Evolutionary conservation across 140 eudicot species (phyloP), one percentile per base, ranked within the genome.

Genomic region (Ambrosia hybrid): DNA sequence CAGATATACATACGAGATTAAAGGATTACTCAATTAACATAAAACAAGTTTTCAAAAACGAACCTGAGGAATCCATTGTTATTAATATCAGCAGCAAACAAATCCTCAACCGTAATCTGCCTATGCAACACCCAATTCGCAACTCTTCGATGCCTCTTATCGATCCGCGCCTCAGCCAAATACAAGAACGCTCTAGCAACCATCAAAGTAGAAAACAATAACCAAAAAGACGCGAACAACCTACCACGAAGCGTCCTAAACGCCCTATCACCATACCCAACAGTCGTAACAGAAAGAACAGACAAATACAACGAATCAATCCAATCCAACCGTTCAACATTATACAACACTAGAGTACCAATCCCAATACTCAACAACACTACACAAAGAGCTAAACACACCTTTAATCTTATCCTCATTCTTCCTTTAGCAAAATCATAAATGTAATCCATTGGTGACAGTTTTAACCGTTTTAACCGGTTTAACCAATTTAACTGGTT

Each of bases 251-350:
- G 62, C 10, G 96, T 82, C 72, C 59, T 73, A 34, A 91, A 91
- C 0, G 96, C 97, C 61, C 78, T 73, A 68, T 91, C 97, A 17
- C 97, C 96, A 72, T 88, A 91, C 1, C 97, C 97, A 65, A 91
- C 97, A 0, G 97, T 88, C 3, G 96, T 91, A 7, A 91, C 97
- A 0, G 97, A 91, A 48, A 86, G 70, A 4, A 83, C 97, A 7
- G 97, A 86, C 11, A 91, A 57, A 52, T 88, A 88, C 2, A 88
- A n/a, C 2, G 86, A 80, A 79, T 91, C 96, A 46, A 91, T 68
- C 82, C 79, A 80, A 67, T 55, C 52, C 67, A 88, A 36, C 0
- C 48, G 10, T 78, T 91, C 97, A 9, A 82, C 70, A 8, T 21
- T 73, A 57, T 80, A 68, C 81, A 86, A 69, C 5, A 84, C 79